Evolutionary conservation across 192 early-diverging fungal species (phyloP).

Genomic region (Rhizoclosmatium globosum): DNA sequence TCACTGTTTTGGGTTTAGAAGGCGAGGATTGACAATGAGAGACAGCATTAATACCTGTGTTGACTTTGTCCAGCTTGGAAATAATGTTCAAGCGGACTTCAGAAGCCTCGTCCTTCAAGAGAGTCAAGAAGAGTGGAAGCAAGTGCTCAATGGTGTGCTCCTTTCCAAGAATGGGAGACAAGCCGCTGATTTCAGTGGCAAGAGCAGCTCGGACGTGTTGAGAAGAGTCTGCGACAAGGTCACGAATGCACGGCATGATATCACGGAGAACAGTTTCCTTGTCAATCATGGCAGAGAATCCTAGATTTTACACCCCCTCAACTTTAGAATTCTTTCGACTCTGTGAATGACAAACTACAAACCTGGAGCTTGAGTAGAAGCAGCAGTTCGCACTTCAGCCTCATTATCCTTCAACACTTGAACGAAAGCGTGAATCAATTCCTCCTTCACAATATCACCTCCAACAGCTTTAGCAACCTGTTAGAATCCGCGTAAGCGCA

Average conservation of each 20-base stretch:
- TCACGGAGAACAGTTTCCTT: conserved; percentile 79
- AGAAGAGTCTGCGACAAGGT: conserved; percentile 94
- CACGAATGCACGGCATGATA: conserved; percentile 92
- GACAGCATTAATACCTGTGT: conserved; percentile 66
- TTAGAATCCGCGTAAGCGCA: neutral
- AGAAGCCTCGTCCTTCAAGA: conserved; percentile 96
- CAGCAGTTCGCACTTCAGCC: conserved; percentile 96
- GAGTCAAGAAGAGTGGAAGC: conserved; percentile 92
- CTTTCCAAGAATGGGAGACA: conserved; percentile 95
- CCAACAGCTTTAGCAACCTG: conserved; percentile 86
- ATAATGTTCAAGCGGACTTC: conserved; percentile 99
- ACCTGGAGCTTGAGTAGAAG: conserved; percentile 91
- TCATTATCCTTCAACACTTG: conserved; percentile 93
- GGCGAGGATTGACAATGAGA: conserved; percentile 1
- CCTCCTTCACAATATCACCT: conserved; percentile 79
- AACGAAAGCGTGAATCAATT: conserved; percentile 87
- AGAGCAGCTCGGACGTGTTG: conserved; percentile 96
- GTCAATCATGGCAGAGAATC: conserved; percentile 78
- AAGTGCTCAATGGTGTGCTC: conserved; percentile 94
- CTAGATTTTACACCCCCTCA: conserved; percentile 33
- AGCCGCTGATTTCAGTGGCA: conserved; percentile 94
- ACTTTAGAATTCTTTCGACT: conserved; percentile 15
- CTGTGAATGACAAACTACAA: conserved; percentile 15
- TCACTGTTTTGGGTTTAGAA: conserved; percentile 47
- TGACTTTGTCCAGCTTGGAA: conserved; percentile 95